Conservation (phyloP, 768 basidiomycete genomes). For the Lactarius indigo region DNA sequence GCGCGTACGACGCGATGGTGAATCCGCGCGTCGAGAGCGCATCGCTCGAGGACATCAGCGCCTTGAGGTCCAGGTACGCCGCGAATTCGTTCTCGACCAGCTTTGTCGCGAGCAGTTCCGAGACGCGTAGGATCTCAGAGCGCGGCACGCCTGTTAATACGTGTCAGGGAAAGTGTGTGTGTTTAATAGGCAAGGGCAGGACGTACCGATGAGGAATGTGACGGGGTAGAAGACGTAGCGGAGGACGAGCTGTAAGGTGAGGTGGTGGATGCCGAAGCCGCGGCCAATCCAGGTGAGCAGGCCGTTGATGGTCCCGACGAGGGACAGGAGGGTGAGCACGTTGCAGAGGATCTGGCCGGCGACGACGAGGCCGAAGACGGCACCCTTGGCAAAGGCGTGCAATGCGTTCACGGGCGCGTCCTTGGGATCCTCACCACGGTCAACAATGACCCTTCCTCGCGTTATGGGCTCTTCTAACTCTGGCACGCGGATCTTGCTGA, state of each 20-base stretch:
- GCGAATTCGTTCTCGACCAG: constrained; percentile 86
- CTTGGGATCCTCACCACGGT: constrained; percentile 62
- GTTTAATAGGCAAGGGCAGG: background rate
- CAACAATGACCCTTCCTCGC: constrained; percentile 73
- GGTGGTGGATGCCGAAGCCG: constrained; percentile 76
- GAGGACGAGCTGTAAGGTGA: constrained; percentile 81
- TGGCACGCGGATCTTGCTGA: constrained; percentile 83
- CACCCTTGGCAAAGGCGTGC: constrained; percentile 86
- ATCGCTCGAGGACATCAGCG: constrained; percentile 40
- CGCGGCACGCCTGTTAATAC: constrained; percentile 62
- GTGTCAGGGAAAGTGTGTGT: constrained; percentile 9
- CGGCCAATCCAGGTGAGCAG: constrained; percentile 85
- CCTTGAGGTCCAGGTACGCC: constrained; percentile 60
- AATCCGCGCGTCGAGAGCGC: constrained; percentile 70
- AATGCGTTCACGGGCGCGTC: constrained; percentile 69
- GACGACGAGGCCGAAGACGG: constrained; percentile 78
- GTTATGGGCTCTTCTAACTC: constrained; percentile 86
- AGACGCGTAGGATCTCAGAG: constrained; percentile 74
- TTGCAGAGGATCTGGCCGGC: constrained; percentile 89
- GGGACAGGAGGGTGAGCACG: constrained; percentile 79
- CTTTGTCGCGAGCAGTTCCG: constrained; percentile 81
- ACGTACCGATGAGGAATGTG: constrained; percentile 62
- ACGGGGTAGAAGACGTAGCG: constrained; percentile 89
- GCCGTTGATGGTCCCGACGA: constrained; percentile 79
- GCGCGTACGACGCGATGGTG: constrained; percentile 81